Conservation (phyloP, 2,329 filamentous ascomycete species). For the Hansfordia pulvinata region DNA sequence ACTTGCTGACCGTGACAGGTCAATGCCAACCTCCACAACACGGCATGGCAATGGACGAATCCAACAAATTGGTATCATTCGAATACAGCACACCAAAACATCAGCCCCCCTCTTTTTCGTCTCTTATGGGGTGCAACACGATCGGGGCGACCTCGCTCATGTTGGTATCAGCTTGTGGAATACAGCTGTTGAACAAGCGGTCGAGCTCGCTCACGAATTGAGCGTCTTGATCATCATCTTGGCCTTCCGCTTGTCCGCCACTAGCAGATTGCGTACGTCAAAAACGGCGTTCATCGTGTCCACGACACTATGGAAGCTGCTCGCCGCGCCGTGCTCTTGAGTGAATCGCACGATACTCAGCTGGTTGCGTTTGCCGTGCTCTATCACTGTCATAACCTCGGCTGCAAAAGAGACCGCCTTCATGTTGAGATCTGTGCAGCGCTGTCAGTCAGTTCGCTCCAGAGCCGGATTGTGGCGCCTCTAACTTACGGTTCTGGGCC, state of each 20-base stretch:
- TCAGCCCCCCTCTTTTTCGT: no score
- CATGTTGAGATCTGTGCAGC: conserved; percentile 53
- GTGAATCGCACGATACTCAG: conserved; percentile 76
- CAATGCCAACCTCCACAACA: no score
- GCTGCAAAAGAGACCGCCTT: conserved; percentile 81
- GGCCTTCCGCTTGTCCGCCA: conserved; percentile 51
- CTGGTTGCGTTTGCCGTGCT: conserved; percentile 64
- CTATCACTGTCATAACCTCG: conserved; percentile 79
- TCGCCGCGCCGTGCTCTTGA: conserved; percentile 83
- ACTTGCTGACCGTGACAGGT: no score
- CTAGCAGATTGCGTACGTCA: conserved; percentile 48
- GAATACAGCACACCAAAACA: no score
- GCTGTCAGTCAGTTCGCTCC: conserved; percentile 4
- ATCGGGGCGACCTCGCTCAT: no score
- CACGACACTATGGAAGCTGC: conserved; percentile 73
- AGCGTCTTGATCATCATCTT: conserved; percentile 64
- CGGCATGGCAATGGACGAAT: no score
- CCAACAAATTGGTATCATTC: no score
- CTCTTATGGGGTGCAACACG: no score
- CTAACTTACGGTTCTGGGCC: conserved; percentile 61
- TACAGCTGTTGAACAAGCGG: no score
- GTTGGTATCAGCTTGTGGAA: no score
- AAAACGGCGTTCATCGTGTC: conserved; percentile 63
- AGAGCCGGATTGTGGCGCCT: neutral
- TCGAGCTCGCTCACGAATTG: conserved; percentile 25